These are phyloP conservation scores for Flaveria ramosissima DNA, from an alignment of 129 eudicot species.

Conservation along the genomic window DNA sequence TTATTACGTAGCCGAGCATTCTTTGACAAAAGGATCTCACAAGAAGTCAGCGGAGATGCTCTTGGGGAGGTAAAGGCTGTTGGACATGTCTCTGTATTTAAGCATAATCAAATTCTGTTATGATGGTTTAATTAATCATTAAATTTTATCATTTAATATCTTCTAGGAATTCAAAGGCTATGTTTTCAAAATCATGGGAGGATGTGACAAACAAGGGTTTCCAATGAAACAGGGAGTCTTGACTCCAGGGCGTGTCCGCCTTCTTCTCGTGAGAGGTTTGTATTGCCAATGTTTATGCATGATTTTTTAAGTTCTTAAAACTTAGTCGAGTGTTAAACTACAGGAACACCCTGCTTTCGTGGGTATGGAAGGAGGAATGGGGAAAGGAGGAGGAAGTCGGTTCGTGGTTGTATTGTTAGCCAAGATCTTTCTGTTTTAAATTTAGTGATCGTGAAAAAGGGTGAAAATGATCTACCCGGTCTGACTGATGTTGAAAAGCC, in stretches of 20 bases:
- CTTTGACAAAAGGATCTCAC: slow-evolving; percentile 87
- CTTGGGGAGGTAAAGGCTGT: slow-evolving; percentile 58
- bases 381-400: slow-evolving; percentile 70
- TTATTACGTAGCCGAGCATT: slow-evolving; percentile 54
- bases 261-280: slow-evolving; percentile 36
- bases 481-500: slow-evolving; percentile 71
- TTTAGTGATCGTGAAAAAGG: slow-evolving; percentile 69
- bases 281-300: not conserved
- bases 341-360: slow-evolving; percentile 61
- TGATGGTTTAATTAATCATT: not conserved
- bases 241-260: slow-evolving; percentile 58
- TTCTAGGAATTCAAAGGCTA: slow-evolving; percentile 45
- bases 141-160: not conserved
- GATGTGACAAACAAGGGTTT: slow-evolving; percentile 46
- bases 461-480: slow-evolving; percentile 74
- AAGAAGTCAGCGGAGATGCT: slow-evolving; percentile 76
- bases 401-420: slow-evolving; percentile 70
- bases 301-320: not conserved
- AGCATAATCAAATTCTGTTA: not conserved
- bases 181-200: slow-evolving; percentile 46
- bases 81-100: not conserved
- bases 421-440: slow-evolving; percentile 64
- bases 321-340: not conserved
- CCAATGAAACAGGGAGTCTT: slow-evolving; percentile 38
- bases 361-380: slow-evolving; percentile 67